phyloP scores from a whole-genome alignment of 2,329 filamentous ascomycete genomes.

The Apiospora hydei region DNA sequence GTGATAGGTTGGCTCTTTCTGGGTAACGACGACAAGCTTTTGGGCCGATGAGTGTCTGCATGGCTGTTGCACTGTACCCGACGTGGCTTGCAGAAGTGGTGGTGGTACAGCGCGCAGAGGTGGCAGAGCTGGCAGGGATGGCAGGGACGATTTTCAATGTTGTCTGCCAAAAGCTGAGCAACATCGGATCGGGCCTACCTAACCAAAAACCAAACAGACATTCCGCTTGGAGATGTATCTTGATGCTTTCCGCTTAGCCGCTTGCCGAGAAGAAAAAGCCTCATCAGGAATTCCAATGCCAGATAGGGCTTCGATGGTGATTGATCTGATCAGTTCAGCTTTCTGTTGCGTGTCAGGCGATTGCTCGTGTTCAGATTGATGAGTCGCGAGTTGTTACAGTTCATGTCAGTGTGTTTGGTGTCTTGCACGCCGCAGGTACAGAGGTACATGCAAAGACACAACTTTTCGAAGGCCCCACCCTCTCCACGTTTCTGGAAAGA shows the following conservation, averaged over 20 bases:
- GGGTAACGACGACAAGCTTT: conserved; percentile 8
- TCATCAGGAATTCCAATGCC: neutral
- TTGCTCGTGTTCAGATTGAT: neutral
- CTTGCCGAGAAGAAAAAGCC: neutral
- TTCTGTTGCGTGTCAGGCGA: neutral
- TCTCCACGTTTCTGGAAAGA: conserved; percentile 5
- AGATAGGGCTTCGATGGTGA: neutral
- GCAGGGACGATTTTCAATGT: neutral
- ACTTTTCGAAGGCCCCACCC: neutral
- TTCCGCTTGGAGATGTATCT: neutral
- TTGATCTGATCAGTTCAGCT: neutral
- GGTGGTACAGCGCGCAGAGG: neutral
- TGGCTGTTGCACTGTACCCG: neutral
- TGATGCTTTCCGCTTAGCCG: neutral
- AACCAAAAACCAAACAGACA: neutral
- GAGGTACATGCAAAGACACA: neutral
- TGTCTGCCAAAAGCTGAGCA: neutral
- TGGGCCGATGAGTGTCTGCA: neutral
- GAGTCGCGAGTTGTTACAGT: conserved; percentile 6
- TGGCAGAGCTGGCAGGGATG: neutral
- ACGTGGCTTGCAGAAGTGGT: conserved; percentile 8
- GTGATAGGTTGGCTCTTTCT: neutral
- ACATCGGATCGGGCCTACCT: neutral
- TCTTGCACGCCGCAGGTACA: neutral
- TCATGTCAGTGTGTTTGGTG: neutral